These are phyloP conservation scores for Ciborinia camelliae DNA, from an alignment of 2,329 filamentous ascomycete species.

Conservation along the genomic window DNA sequence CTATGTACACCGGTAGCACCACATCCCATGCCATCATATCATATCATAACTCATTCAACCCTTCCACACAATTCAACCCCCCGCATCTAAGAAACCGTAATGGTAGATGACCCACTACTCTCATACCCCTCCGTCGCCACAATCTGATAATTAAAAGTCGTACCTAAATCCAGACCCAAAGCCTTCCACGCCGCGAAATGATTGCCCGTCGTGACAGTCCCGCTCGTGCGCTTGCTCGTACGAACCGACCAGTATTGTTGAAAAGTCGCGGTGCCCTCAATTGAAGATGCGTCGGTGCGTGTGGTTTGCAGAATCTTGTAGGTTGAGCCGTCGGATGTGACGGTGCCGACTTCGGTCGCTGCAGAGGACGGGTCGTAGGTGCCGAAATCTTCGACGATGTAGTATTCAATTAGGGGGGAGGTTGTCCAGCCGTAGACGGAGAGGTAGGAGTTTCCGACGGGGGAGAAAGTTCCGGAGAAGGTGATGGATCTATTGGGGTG, in stretches of 20 bases:
- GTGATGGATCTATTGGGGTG: constrained; percentile 37
- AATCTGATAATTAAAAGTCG: constrained; percentile 47
- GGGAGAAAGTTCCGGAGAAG: constrained; percentile 43
- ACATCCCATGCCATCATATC: too few species aligned
- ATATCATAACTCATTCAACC: too few species aligned
- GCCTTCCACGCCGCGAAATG: constrained; percentile 54
- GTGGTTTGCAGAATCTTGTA: constrained; percentile 47
- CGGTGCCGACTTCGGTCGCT: constrained; percentile 47
- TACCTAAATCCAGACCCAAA: constrained; percentile 46
- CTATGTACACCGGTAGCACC: too few species aligned
- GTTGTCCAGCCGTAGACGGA: constrained; percentile 54
- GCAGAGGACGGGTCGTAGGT: constrained; percentile 50
- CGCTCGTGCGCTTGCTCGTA: constrained; percentile 47
- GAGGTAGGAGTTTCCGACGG: constrained; percentile 48
- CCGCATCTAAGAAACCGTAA: constrained; percentile 24
- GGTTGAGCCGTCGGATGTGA: constrained; percentile 50
- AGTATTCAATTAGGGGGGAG: constrained; percentile 40
- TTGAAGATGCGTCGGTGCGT: constrained; percentile 41
- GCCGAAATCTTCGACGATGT: constrained; percentile 53
- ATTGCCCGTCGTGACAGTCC: constrained; percentile 48
- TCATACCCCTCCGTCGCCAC: constrained; percentile 35
- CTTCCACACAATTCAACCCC: too few species aligned
- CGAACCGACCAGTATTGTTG: constrained; percentile 54
- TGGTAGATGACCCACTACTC: constrained; percentile 18
- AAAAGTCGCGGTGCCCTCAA: constrained; percentile 50